Evolutionary conservation across 768 basidiomycete species (phyloP).

Genomic region (Podaxis mareebaensis): DNA sequence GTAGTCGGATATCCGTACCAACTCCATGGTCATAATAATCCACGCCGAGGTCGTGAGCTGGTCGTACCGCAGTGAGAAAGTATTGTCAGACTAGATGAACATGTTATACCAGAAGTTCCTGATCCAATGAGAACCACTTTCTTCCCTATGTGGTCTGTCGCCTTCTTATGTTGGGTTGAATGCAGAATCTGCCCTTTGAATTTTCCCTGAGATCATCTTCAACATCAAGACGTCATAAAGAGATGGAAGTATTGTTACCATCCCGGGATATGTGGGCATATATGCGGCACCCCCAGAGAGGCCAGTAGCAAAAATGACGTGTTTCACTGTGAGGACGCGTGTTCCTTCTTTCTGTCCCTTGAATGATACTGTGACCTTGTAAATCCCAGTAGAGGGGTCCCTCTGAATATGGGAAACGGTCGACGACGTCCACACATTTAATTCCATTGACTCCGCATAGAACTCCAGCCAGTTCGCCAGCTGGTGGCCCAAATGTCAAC

Average conservation of each 20-base stretch:
- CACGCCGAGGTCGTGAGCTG: slow-evolving; percentile 41
- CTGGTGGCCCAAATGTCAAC: not conserved
- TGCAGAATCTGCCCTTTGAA: slow-evolving; percentile 57
- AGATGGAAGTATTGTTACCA: slow-evolving; percentile 24
- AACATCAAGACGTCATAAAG: not conserved
- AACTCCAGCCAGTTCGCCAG: not conserved
- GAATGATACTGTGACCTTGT: not conserved
- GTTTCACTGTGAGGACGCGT: slow-evolving; percentile 30
- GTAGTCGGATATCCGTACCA: slow-evolving; percentile 21
- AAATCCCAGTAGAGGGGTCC: not conserved
- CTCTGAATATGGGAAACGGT: not conserved
- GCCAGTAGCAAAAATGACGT: slow-evolving; percentile 60
- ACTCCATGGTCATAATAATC: slow-evolving; percentile 38
- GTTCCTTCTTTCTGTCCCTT: not conserved
- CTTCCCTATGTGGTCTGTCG: slow-evolving; percentile 54
- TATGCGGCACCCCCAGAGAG: slow-evolving; percentile 46
- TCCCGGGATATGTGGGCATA: slow-evolving; percentile 45
- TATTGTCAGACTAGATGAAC: not conserved
- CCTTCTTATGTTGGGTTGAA: slow-evolving; percentile 50
- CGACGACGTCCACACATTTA: slow-evolving; percentile 1
- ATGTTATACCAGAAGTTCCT: slow-evolving; percentile 51
- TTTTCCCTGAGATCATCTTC: slow-evolving; percentile 19
- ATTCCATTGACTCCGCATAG: slow-evolving; percentile 1
- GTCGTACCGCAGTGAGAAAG: not conserved
- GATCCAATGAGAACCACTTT: slow-evolving; percentile 70